Base-by-base conservation (phyloP, 306 rosid genomes). In the Ammopiptanthus mongolicus region DNA sequence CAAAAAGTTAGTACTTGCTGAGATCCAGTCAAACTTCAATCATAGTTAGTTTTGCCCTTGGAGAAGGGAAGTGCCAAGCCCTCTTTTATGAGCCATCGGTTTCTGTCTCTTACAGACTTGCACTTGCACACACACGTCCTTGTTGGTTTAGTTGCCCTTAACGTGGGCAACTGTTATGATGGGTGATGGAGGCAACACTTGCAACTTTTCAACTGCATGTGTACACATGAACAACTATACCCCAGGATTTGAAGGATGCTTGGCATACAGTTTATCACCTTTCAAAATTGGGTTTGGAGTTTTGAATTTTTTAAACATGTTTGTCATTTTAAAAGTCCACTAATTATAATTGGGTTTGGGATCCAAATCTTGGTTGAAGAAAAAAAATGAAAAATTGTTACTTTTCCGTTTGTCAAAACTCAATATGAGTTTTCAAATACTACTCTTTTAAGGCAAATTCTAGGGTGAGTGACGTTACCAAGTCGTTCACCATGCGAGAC, bases 121-220 rank as follows among this genome's bases (percentile, higher is more conserved):
- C 15, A 10, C n/a, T n/a, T n/a, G n/a, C n/a, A n/a, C n/a, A n/a
- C 25, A 37, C 10, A 8, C 14, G 29, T 62, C 50, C 48, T 42
- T 63, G 5, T 17, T 34, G 41, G 59, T 46, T 39, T 33, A 28
- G 70, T 80, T 80, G 46, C 83, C 61, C 4, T 72, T 1, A 72
- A 72, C 61, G 60, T 64, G 74, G 74, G 78, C 44, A 79, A 79
- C 78, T 80, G 47, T 56, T 28, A 36, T 66, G 76, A 67, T 67
- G 12, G 15, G 23, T 66, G 76, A 67, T 67, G 12, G 15, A 0
- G 31, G 25, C 56, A 37, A 2, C 17, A 51, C 71, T 60, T 60
- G 37, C 44, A 3, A 65, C 1, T 41, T 41, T 5, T 31, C 67
- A 41, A 51, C 4, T 22, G 13, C 23, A 9, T 11, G 2, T 44